Evolutionary conservation across 2,329 filamentous ascomycete genomes (phyloP).

Genomic region (Stachybotrys chartarum): DNA sequence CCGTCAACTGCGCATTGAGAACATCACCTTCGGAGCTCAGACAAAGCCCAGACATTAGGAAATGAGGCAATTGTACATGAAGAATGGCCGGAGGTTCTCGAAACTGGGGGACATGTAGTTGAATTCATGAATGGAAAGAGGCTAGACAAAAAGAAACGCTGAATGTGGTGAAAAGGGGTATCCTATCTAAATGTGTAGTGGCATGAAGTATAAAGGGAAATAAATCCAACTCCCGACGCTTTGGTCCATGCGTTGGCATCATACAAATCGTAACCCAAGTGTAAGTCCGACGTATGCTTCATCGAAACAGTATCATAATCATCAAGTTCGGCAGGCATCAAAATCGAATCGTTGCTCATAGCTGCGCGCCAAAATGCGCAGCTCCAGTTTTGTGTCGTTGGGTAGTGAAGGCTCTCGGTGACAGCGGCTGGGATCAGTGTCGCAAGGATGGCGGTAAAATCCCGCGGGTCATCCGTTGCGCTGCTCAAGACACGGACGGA

Average conservation of each 20-base stretch:
- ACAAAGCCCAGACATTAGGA: no score
- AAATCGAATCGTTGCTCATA: neutral
- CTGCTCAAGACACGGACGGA: neutral
- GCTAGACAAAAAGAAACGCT: constrained; percentile 2
- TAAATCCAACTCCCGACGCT: constrained; percentile 5
- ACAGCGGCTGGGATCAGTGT: no score
- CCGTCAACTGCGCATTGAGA: constrained; percentile 19
- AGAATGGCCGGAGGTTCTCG: neutral
- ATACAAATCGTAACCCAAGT: constrained; percentile 8
- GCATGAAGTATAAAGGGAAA: constrained; percentile 12
- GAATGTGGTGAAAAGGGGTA: constrained; percentile 24
- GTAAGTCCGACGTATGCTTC: neutral
- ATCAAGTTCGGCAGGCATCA: neutral
- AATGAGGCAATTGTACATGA: neutral
- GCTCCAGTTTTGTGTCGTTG: neutral
- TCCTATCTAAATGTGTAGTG: constrained; percentile 29
- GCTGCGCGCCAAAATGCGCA: neutral
- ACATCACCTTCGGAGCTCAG: neutral
- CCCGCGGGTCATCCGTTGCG: constrained; percentile 2
- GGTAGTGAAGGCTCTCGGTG: no score
- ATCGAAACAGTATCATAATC: neutral
- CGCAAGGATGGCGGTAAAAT: constrained; percentile 1
- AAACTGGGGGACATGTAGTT: neutral
- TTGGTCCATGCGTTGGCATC: constrained; percentile 1
- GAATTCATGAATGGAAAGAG: neutral